phyloP scores from a whole-genome alignment of 257 asterid species.

The Perilla frutescens region DNA sequence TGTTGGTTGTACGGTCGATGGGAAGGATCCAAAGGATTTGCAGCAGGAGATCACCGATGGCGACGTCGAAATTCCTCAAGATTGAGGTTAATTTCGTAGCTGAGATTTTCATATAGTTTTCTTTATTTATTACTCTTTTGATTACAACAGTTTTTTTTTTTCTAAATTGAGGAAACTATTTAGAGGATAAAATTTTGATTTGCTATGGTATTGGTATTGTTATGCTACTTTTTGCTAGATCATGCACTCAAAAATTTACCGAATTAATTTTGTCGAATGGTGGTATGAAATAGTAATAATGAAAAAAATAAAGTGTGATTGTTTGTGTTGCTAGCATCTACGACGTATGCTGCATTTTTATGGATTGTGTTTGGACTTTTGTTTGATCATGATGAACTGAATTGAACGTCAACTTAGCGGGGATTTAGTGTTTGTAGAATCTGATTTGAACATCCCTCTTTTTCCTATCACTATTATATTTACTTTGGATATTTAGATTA shows the following conservation, averaged over 20 bases:
- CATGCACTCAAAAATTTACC: not conserved
- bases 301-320: not conserved
- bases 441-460: no score
- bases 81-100: constrained; percentile 35
- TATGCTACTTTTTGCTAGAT: not conserved
- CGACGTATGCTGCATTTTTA: not conserved
- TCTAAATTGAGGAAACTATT: not conserved
- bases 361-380: not conserved
- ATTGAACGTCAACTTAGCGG: not conserved
- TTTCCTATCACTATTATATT: no score
- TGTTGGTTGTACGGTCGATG: constrained; percentile 82
- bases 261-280: not conserved
- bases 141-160: not conserved
- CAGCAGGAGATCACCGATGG: constrained; percentile 75
- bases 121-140: not conserved
- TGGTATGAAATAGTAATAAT: no score
- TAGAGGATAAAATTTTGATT: not conserved
- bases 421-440: no score
- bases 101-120: constrained; percentile 13
- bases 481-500: no score
- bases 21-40: constrained; percentile 76
- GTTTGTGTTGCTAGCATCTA: not conserved
- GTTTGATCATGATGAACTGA: not conserved
- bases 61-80: constrained; percentile 60
- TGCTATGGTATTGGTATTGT: constrained; percentile 1